phyloP scores from a whole-genome alignment of 495 filamentous ascomycete species.

The Emericellopsis terricola region DNA sequence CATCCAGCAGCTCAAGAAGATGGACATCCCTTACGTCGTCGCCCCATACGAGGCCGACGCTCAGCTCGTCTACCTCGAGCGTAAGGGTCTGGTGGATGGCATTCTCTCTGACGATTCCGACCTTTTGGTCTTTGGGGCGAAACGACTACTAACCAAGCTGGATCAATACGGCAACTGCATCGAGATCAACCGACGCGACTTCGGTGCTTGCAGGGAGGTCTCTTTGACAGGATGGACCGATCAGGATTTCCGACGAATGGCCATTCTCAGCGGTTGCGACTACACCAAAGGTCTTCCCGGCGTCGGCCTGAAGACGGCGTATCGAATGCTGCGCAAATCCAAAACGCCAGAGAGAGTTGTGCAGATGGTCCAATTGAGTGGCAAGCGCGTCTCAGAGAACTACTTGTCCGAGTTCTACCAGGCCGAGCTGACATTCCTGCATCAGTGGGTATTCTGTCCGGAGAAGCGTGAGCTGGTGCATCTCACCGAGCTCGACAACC shows the following conservation, averaged over 20 bases:
- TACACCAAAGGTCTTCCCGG: slow-evolving; percentile 70
- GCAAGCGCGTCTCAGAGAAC: slow-evolving; percentile 56
- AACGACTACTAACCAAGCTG: slow-evolving; percentile 79
- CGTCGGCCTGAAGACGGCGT: slow-evolving; percentile 85
- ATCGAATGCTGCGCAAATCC: slow-evolving; percentile 76
- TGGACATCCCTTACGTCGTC: slow-evolving; percentile 71
- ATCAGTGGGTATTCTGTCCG: slow-evolving; percentile 89
- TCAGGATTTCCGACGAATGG: slow-evolving; percentile 81
- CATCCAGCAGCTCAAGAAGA: slow-evolving; percentile 76
- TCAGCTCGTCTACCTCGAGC: slow-evolving; percentile 86
- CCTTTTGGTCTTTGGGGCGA: slow-evolving; percentile 85
- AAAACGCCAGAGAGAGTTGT: slow-evolving; percentile 72
- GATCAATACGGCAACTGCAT: slow-evolving; percentile 86
- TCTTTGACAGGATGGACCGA: slow-evolving; percentile 86
- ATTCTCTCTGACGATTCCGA: slow-evolving; percentile 97
- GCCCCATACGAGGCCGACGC: slow-evolving; percentile 97
- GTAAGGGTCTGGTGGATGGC: slow-evolving; percentile 59
- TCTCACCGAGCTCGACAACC: slow-evolving; percentile 41
- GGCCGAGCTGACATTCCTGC: slow-evolving; percentile 81
- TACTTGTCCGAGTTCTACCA: slow-evolving; percentile 65
- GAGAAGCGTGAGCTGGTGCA: slow-evolving; percentile 49
- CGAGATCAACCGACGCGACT: slow-evolving; percentile 75
- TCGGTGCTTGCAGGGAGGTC: slow-evolving; percentile 73
- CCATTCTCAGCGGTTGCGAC: slow-evolving; percentile 95
- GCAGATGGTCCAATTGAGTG: slow-evolving; percentile 69